phyloP scores from a whole-genome alignment of 306 rosid genomes.

The Rubus idaeus region DNA sequence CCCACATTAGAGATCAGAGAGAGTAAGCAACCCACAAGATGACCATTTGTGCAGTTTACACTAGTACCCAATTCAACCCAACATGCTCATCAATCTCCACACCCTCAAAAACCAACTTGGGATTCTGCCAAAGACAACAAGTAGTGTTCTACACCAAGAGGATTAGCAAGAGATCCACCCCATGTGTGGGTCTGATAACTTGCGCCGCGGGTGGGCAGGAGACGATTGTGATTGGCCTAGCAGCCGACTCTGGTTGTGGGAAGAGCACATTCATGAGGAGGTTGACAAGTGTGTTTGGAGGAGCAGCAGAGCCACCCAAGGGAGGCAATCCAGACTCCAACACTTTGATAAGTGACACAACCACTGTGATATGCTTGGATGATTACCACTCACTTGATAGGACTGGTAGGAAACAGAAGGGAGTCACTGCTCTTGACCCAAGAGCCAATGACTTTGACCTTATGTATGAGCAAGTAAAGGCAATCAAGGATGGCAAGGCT shows the following conservation, averaged over 20 bases:
- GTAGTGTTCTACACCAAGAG: conserved; percentile 63
- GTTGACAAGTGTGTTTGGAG: conserved; percentile 93
- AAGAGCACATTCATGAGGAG: conserved; percentile 99
- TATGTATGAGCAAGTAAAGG: conserved; percentile 95
- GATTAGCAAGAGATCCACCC: conserved; percentile 26
- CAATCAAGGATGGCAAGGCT: conserved; percentile 66
- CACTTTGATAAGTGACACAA: conserved; percentile 95
- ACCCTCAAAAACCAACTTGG: conserved; percentile 58
- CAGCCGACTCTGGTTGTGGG: conserved; percentile 98
- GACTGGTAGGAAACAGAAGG: conserved; percentile 87
- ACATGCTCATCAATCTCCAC: conserved; percentile 60
- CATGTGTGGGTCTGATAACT: conserved; percentile 56
- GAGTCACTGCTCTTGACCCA: conserved; percentile 97
- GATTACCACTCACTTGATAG: conserved; percentile 94
- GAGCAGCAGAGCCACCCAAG: conserved; percentile 88
- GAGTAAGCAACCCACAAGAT: conserved; percentile 26
- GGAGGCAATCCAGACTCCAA: conserved; percentile 98
- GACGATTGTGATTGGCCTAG: conserved; percentile 93
- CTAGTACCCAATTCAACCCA: conserved; percentile 69
- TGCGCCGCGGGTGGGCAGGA: conserved; percentile 57
- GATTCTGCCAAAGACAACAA: conserved; percentile 68
- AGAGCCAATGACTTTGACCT: conserved; percentile 92
- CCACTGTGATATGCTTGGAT: conserved; percentile 94
- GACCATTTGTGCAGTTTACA: conserved; percentile 85
- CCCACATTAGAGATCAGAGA: conserved; percentile 9